Base-by-base conservation (phyloP, 768 basidiomycete genomes). In the Boletus tylopilopsis region DNA sequence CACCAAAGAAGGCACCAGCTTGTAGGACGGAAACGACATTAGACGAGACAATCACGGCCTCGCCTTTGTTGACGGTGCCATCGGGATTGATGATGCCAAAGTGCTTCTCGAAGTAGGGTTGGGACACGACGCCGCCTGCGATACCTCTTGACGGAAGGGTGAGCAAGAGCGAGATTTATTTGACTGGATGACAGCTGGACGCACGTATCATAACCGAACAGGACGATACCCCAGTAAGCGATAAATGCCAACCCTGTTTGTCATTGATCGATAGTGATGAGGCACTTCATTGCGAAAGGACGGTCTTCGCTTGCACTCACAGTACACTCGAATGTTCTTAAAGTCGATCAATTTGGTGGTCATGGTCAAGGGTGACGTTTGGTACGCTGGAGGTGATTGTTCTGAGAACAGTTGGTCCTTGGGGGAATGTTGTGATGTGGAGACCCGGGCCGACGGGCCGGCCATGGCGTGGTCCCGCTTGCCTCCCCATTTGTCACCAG, bases 21-120 rank as follows among this genome's bases (percentile, higher is more conserved):
- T 93, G 91, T 10, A 94, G 75, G 5, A 93, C 87, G 4, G 91
- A 89, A 16, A 94, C 92, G 36, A 94, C 84, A 55, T 88, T 90
- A 36, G 86, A 85, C 0, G 84, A 84, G n/a, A 92, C 72, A 5
- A 74, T 70, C 48, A 85, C 77, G 18, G 66, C 56, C 32, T 71
- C 66, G 21, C 53, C 53, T 19, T 62, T 59, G 62, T 82, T 67
- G 35, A 66, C 62, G 2, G 57, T 59, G 21, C 80, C 80, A 46
- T 78, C 64, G 2, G 69, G 45, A 30, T 76, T 71, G 43, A 72
- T 63, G 45, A 87, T 72, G 15, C 80, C 80, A 59, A 92, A 92
- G 39, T 81, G 75, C 12, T 68, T 38, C 56, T 77, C 67, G 70
- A 91, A 91, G 63, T 81, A 81, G 0, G 57, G 42, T 27, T 82